Evolutionary conservation across 116 monocot species (phyloP).

Genomic region (Trichopus zeylanicus): DNA sequence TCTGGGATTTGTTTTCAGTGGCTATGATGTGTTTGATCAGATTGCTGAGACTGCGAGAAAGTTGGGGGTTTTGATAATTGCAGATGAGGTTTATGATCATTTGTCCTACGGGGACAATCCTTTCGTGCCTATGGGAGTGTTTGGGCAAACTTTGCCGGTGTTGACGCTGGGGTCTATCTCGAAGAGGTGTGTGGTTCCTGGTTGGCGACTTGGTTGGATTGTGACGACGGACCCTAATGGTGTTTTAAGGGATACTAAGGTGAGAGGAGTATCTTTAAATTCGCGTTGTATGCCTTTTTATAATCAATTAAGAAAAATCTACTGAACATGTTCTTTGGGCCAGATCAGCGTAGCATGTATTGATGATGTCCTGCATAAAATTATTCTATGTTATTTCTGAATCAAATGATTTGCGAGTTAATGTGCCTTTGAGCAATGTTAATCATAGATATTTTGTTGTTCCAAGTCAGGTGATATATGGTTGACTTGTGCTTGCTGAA

Average conservation of each 20-base stretch:
- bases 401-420: too few species aligned
- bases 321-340: too few species aligned
- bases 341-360: too few species aligned
- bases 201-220: conserved; percentile 90
- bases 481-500: too few species aligned
- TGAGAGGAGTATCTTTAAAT: too few species aligned
- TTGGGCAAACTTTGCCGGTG: conserved; percentile 52
- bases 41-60: conserved; percentile 57
- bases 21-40: conserved; percentile 8
- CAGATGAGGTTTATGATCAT: conserved; percentile 24
- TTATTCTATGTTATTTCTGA: too few species aligned
- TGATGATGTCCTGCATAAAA: too few species aligned
- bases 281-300: too few species aligned
- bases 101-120: conserved; percentile 20
- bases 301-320: too few species aligned
- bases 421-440: too few species aligned
- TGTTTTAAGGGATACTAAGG: conserved; percentile 50
- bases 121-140: conserved; percentile 60
- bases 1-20: neutral
- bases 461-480: too few species aligned
- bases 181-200: conserved; percentile 78
- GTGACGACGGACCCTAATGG: conserved; percentile 46
- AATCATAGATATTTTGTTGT: too few species aligned
- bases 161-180: conserved; percentile 69
- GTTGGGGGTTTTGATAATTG: conserved; percentile 27